Evolutionary conservation across 2,329 filamentous ascomycete species (phyloP).

Genomic region (Fusarium mundagurra): DNA sequence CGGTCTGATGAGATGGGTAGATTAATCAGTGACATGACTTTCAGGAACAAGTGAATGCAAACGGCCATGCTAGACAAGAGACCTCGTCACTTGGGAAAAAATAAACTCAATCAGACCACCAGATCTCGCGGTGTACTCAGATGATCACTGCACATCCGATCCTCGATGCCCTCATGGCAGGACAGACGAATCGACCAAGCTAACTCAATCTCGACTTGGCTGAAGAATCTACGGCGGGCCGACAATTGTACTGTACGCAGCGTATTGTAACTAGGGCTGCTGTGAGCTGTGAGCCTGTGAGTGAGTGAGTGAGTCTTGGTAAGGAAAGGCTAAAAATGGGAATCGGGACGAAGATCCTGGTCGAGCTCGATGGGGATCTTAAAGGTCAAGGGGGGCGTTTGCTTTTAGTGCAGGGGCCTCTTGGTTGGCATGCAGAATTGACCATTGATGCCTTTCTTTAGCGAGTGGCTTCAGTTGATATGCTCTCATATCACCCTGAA

Average conservation of each 20-base stretch:
- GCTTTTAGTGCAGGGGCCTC: slow-evolving; percentile 6
- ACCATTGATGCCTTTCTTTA: slow-evolving; percentile 11
- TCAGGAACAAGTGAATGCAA: background rate
- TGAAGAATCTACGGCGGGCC: slow-evolving; percentile 2
- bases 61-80: background rate
- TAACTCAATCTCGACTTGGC: slow-evolving; percentile 2
- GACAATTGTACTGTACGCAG: background rate
- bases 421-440: slow-evolving; percentile 23
- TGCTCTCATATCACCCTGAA: background rate
- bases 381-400: background rate
- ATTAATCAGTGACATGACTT: background rate
- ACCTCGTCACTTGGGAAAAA: background rate
- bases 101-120: slow-evolving; percentile 22
- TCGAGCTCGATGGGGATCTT: slow-evolving; percentile 18
- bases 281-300: background rate
- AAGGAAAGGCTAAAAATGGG: slow-evolving; percentile 2
- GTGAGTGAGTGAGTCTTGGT: background rate
- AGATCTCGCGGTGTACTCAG: slow-evolving; percentile 22
- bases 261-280: background rate
- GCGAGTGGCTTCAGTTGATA: background rate
- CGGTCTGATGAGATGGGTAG: background rate
- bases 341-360: slow-evolving; percentile 18
- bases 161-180: slow-evolving; percentile 12
- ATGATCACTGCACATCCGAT: slow-evolving; percentile 21
- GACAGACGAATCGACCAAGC: background rate